Evolutionary conservation across 768 basidiomycete genomes (phyloP).

Genomic region (Rhizopogon salebrosus): DNA sequence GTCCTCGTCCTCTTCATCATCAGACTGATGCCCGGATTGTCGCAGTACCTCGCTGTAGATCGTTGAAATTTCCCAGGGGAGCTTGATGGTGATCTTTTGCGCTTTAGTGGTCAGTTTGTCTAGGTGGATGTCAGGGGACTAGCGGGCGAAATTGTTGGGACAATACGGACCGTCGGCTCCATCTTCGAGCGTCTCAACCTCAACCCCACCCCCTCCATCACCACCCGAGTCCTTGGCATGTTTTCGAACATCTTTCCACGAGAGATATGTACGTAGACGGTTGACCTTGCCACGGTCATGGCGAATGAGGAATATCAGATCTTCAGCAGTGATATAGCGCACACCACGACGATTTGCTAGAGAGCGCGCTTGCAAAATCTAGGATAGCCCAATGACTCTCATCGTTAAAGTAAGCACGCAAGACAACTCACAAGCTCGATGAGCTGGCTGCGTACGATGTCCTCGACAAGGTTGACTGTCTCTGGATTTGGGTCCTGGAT

Average conservation of each 20-base stretch:
- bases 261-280: conserved; percentile 85
- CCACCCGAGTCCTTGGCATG: conserved; percentile 89
- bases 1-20: conserved; percentile 94
- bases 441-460: conserved; percentile 86
- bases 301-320: conserved; percentile 93
- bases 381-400: conserved; percentile 4
- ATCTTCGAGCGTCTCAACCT: conserved; percentile 81
- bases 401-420: not conserved
- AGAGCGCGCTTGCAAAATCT: conserved; percentile 88
- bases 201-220: conserved; percentile 73
- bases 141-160: not conserved
- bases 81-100: conserved; percentile 89
- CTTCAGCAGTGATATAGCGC: conserved; percentile 85
- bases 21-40: conserved; percentile 74
- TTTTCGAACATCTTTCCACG: conserved; percentile 96
- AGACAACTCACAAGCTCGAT: conserved; percentile 70
- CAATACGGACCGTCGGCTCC: conserved; percentile 62
- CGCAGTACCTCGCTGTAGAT: conserved; percentile 85
- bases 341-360: conserved; percentile 80
- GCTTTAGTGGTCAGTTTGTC: conserved; percentile 81
- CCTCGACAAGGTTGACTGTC: conserved; percentile 92
- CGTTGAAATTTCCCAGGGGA: conserved; percentile 93
- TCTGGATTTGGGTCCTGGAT: conserved; percentile 85
- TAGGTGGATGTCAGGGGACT: conserved; percentile 19
- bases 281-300: conserved; percentile 94